A percentile compares a stretch with the other conserved stretches of the same genome.
phyloP scores from a whole-genome alignment of 805 yeast genomes.

The Allodekkera sacchari region DNA sequence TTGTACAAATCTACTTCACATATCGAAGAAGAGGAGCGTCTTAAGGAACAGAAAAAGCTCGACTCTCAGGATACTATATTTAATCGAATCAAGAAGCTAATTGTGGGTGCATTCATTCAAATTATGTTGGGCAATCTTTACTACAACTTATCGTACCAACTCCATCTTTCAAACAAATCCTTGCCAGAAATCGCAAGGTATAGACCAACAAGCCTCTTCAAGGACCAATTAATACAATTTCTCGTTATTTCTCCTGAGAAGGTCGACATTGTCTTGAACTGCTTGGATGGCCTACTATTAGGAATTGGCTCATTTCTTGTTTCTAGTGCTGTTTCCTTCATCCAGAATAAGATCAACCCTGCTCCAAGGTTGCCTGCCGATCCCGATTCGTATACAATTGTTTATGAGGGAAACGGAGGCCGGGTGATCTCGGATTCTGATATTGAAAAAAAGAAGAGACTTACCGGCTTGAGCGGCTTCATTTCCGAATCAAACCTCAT shows the following conservation, averaged over 20 bases:
- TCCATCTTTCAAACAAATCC: constrained; percentile 1
- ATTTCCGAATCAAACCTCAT: constrained; percentile 16
- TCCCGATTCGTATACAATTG: background rate
- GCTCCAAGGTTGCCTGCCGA: background rate
- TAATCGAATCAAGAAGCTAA: too few species aligned
- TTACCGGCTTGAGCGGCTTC: too few species aligned
- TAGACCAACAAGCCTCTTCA: constrained; percentile 1
- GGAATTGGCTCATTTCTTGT: constrained; percentile 29
- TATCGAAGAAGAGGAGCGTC: constrained; percentile 3
- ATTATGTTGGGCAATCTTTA: too few species aligned
- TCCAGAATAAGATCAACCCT: background rate
- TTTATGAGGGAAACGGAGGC: background rate
- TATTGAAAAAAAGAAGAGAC: too few species aligned
- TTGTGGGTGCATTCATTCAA: too few species aligned
- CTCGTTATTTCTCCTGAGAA: constrained; percentile 5
- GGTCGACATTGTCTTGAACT: constrained; percentile 14
- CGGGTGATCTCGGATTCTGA: constrained; percentile 8
- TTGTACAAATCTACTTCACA: constrained; percentile 4
- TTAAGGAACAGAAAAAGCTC: background rate
- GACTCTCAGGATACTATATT: too few species aligned
- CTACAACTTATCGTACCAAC: too few species aligned
- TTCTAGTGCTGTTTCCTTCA: background rate
- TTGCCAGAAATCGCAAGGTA: constrained; percentile 1
- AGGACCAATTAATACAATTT: constrained; percentile 17
- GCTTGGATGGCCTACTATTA: constrained; percentile 43